phyloP scores from a whole-genome alignment of 225 moss, liverwort and hornwort genomes.

The Thuidium tamariscinum region DNA sequence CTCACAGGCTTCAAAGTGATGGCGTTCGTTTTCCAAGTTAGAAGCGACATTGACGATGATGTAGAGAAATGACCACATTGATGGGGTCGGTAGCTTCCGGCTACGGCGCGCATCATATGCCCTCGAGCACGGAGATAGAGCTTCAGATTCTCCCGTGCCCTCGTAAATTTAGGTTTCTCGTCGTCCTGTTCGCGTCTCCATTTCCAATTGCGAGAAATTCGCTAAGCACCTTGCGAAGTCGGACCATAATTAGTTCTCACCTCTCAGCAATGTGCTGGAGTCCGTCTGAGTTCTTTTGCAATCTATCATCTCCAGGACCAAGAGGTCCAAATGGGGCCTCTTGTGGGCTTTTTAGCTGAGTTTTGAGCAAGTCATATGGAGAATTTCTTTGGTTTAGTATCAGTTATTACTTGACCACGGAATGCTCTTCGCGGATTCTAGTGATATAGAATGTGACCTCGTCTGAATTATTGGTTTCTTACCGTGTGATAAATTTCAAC shows the following conservation, averaged over 20 bases:
- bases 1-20: background rate
- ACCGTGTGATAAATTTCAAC: background rate
- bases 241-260: background rate
- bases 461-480: background rate
- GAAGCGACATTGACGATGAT: background rate
- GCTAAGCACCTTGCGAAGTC: background rate
- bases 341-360: background rate
- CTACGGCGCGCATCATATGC: background rate
- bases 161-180: background rate
- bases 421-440: background rate
- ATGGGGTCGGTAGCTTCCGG: background rate
- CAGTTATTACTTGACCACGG: background rate
- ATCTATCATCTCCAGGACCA: background rate
- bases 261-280: background rate
- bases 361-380: background rate
- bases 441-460: background rate
- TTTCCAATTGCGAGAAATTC: background rate
- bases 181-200: background rate
- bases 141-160: background rate
- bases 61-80: background rate
- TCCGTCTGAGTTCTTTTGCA: background rate
- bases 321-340: background rate
- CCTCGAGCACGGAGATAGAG: background rate
- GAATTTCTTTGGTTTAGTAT: background rate
- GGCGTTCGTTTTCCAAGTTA: background rate